These are phyloP conservation scores for Yamadazyma diddensiae DNA, from an alignment of 1,139 yeast species.

Conservation along the genomic window DNA sequence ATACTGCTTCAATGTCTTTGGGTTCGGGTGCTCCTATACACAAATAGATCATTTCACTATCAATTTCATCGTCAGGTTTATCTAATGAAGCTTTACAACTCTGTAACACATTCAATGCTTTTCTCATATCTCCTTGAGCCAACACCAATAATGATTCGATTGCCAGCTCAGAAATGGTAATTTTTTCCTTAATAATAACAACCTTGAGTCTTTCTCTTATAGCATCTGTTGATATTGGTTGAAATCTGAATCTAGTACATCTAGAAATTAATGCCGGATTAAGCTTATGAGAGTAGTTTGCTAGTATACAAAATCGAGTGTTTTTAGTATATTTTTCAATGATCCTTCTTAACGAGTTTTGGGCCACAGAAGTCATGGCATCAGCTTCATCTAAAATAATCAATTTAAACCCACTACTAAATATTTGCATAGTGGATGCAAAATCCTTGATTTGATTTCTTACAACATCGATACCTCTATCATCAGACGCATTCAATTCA, in stretches of 20 bases:
- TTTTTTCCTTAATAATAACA: slow-evolving; percentile 67
- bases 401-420: slow-evolving; percentile 75
- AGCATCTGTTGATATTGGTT: slow-evolving; percentile 71
- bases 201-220: slow-evolving; percentile 62
- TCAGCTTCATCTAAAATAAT: slow-evolving; percentile 97
- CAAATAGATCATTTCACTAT: slow-evolving; percentile 77
- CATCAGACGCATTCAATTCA: slow-evolving; percentile 86
- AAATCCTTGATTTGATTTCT: slow-evolving; percentile 81
- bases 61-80: slow-evolving; percentile 48
- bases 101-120: slow-evolving; percentile 89
- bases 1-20: slow-evolving; percentile 68
- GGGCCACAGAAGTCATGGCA: slow-evolving; percentile 95
- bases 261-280: slow-evolving; percentile 93
- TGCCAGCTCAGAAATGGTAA: slow-evolving; percentile 60
- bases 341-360: slow-evolving; percentile 85
- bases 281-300: slow-evolving; percentile 92
- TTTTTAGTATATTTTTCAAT: slow-evolving; percentile 94
- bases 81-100: slow-evolving; percentile 83
- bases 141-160: slow-evolving; percentile 62
- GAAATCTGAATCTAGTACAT: slow-evolving; percentile 91
- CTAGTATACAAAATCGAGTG: slow-evolving; percentile 93
- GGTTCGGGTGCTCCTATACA: slow-evolving; percentile 98
- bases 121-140: slow-evolving; percentile 93
- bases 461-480: slow-evolving; percentile 84
- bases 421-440: slow-evolving; percentile 90